A percentile compares a stretch with the other conserved stretches of the same genome.
phyloP scores from a whole-genome alignment of 306 rosid species.

The Cucumis cinereus region DNA sequence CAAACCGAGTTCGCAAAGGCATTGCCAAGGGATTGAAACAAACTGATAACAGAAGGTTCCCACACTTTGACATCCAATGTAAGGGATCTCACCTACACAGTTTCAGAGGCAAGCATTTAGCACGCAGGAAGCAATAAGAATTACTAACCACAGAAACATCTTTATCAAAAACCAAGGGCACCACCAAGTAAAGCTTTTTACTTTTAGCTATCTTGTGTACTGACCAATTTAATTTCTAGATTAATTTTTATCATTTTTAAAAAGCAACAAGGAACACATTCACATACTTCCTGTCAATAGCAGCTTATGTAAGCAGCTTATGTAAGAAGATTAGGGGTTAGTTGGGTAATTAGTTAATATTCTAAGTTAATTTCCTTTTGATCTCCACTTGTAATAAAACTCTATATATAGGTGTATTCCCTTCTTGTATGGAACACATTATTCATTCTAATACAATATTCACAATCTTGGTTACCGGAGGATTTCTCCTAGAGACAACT shows the following conservation, averaged over 20 bases:
- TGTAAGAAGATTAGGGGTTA: no score
- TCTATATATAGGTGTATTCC: no score
- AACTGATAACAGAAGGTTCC: conserved; percentile 92
- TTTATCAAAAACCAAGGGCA: not conserved
- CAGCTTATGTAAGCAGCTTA: no score
- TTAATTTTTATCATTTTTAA: not conserved
- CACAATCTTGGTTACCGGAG: no score
- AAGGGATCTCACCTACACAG: conserved; percentile 80
- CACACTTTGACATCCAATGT: conserved; percentile 97
- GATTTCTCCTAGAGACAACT: no score
- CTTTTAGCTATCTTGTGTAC: not conserved
- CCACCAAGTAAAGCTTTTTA: not conserved
- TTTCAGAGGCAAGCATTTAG: not conserved
- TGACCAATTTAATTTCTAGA: not conserved
- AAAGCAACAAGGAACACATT: not conserved
- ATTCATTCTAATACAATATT: no score
- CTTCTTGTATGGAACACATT: no score
- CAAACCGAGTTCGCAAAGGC: conserved; percentile 92
- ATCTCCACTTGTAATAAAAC: no score
- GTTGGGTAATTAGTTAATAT: no score
- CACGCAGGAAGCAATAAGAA: not conserved
- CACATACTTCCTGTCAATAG: not conserved
- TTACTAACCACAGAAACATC: not conserved
- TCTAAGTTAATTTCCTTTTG: no score
- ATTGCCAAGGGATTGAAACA: conserved; percentile 97